Evolutionary conservation across 257 asterid species (phyloP), one percentile per base, ranked within the genome.

Genomic region (Cordia subcordata): DNA sequence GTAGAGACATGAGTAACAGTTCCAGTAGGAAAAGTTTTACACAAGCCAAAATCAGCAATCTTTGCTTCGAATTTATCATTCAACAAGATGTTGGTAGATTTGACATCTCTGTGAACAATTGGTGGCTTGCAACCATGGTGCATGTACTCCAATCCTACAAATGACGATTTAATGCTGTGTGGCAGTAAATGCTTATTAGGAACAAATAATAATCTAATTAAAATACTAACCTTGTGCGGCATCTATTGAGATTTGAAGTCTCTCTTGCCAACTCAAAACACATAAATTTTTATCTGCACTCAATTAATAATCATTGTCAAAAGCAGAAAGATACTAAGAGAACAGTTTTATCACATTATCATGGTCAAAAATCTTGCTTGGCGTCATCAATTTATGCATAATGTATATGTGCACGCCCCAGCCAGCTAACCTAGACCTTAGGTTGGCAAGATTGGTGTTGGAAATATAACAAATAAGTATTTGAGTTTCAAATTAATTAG

Each of bases 81-180:
- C 37, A 72, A 42, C 22, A 78, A 17, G 46, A 78, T 72, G 47
- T 78, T 81, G 39, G 68, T 66, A 17, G 67, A 59, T 51, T 81
- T 81, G 13, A 78, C 60, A 52, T 78, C 87, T 70, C 78, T 71
- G 61, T 75, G 87, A 40, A 81, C 59, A 49, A 77, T 70, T 12
- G 76, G 63, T 12, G 76, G 82, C 19, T 61, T 68, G 65, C 86
- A 80, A n/a, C 79, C 79, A 46, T 63, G 59, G 46, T 77, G 83
- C 64, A 77, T 58, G 70, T 80, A 77, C 49, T 72, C 83, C 71
- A 80, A 16, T 49, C 86, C 81, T 58, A 59, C 10, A 42, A 42
- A 3, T 42, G 10, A 42, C 4, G n/a, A n/a, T n/a, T n/a, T n/a
- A n/a, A n/a, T n/a, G n/a, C n/a, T n/a, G n/a, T n/a, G n/a, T n/a